A percentile compares a stretch with the other conserved stretches of the same genome.
phyloP scores from a whole-genome alignment of 805 yeast genomes.

The Candida pseudoglaebosa region DNA sequence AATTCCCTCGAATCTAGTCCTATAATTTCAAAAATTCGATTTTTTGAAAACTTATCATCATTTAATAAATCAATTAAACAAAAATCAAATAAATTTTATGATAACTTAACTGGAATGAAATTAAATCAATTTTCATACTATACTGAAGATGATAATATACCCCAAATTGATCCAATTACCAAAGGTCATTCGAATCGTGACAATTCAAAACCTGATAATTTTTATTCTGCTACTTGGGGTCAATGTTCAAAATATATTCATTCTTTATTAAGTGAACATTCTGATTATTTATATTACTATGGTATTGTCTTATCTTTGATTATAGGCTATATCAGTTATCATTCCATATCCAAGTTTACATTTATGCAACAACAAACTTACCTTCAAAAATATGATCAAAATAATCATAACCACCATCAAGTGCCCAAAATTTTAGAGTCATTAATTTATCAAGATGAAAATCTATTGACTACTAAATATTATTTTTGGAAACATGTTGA shows the following conservation, averaged over 20 bases:
- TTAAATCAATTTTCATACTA: constrained; percentile 13
- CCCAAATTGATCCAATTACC: too few species aligned
- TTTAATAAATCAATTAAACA: constrained; percentile 21
- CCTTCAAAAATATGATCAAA: too few species aligned
- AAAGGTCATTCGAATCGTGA: too few species aligned
- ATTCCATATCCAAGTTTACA: too few species aligned
- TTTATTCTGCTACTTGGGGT: too few species aligned
- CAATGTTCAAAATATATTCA: neutral
- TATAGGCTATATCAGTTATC: constrained; percentile 4
- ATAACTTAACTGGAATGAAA: constrained; percentile 14
- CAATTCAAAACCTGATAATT: too few species aligned
- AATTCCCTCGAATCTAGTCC: neutral
- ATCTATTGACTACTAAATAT: neutral
- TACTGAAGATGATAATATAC: constrained; percentile 10
- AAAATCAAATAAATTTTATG: constrained; percentile 17
- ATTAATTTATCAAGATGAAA: neutral
- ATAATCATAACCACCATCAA: neutral
- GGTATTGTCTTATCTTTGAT: constrained; percentile 6
- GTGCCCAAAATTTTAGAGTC: neutral
- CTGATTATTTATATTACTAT: constrained; percentile 16
- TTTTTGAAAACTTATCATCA: constrained; percentile 21
- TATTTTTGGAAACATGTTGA: neutral
- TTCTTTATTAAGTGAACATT: constrained; percentile 11
- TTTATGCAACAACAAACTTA: too few species aligned
- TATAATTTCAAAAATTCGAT: constrained; percentile 12